phyloP scores from a whole-genome alignment of 345 rosid species.

The Melastoma malabathricum region DNA sequence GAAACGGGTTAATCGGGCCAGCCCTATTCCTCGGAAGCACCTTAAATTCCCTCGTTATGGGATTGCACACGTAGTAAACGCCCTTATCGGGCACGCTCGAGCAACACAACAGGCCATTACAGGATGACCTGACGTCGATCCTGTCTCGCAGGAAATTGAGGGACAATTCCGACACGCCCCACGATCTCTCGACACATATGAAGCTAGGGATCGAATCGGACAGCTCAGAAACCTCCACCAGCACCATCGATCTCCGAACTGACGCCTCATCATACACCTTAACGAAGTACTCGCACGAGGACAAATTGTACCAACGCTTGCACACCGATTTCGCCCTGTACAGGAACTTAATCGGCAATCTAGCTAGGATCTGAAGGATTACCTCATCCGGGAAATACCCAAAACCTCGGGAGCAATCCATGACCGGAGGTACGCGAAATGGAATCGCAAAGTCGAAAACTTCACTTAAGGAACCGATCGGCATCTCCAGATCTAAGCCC shows the following conservation, averaged over 20 bases:
- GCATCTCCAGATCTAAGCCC: no score
- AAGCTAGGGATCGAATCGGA: slow-evolving; percentile 4
- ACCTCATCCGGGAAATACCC: slow-evolving; percentile 60
- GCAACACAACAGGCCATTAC: slow-evolving; percentile 83
- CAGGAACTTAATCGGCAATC: slow-evolving; percentile 66
- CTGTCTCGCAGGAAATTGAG: slow-evolving; percentile 60
- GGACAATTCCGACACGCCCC: slow-evolving; percentile 63
- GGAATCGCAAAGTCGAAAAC: not conserved
- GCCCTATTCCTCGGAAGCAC: slow-evolving; percentile 56
- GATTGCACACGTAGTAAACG: slow-evolving; percentile 72
- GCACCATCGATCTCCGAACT: slow-evolving; percentile 31
- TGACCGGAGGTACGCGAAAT: slow-evolving; percentile 1
- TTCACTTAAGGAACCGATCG: not conserved
- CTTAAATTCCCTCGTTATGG: slow-evolving; percentile 57
- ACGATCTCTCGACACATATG: slow-evolving; percentile 45
- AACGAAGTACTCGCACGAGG: slow-evolving; percentile 46
- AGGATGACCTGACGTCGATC: slow-evolving; percentile 65
- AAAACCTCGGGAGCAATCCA: slow-evolving; percentile 19
- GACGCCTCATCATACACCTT: slow-evolving; percentile 40
- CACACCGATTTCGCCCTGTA: slow-evolving; percentile 60
- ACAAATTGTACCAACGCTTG: slow-evolving; percentile 53
- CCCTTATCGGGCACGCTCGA: slow-evolving; percentile 75
- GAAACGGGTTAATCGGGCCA: slow-evolving; percentile 58
- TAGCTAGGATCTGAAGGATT: slow-evolving; percentile 46
- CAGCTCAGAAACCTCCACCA: slow-evolving; percentile 29